phyloP scores from a whole-genome alignment of 495 filamentous ascomycete species.

The Neurospora tetraspora region DNA sequence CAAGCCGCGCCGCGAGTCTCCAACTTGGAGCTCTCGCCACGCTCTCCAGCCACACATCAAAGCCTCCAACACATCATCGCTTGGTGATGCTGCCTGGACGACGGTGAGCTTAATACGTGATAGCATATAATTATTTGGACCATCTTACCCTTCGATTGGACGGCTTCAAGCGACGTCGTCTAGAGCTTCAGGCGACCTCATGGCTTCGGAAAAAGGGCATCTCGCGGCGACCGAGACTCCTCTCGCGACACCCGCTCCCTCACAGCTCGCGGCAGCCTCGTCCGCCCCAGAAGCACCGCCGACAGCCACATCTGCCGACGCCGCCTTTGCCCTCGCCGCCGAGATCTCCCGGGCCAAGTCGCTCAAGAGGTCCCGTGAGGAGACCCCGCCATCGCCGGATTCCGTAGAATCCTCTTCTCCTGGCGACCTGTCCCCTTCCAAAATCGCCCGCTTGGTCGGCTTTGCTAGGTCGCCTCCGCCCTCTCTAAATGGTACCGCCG shows the following conservation, averaged over 20 bases:
- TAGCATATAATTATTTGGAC: conserved; percentile 11
- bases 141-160: conserved; percentile 9
- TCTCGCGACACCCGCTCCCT: conserved; percentile 22
- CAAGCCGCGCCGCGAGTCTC: not conserved
- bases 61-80: conserved; percentile 20
- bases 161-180: conserved; percentile 1
- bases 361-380: conserved; percentile 40
- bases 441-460: conserved; percentile 39
- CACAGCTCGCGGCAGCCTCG: not conserved
- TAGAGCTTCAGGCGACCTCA: conserved; percentile 13
- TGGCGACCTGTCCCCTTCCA: conserved; percentile 39
- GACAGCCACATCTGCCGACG: conserved; percentile 13
- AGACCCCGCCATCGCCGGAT: conserved; percentile 32
- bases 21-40: conserved; percentile 36
- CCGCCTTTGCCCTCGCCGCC: conserved; percentile 20
- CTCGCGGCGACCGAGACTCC: conserved; percentile 32
- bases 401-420: conserved; percentile 20
- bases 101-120: conserved; percentile 20
- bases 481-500: conserved; percentile 42
- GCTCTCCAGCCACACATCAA: conserved; percentile 42
- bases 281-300: conserved; percentile 16
- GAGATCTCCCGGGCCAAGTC: conserved; percentile 29
- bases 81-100: conserved; percentile 32
- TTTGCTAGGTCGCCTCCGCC: conserved; percentile 35
- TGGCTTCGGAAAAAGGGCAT: conserved; percentile 37